Evolutionary conservation across 2,329 filamentous ascomycete genomes (phyloP).

Genomic region (Drechslerella coelobrocha): DNA sequence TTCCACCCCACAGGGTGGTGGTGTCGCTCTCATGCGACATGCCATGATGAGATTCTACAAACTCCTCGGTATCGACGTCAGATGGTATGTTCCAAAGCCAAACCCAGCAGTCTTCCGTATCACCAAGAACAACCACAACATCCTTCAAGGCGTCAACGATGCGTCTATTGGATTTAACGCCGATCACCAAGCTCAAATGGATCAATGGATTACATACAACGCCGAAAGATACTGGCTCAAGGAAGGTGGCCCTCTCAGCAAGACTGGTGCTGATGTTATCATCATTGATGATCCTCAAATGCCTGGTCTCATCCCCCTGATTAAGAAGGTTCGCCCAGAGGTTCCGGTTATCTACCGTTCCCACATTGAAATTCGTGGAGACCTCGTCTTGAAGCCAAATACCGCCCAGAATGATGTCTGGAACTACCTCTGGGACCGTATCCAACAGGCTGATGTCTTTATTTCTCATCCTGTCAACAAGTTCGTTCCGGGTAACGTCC

Average conservation of each 20-base stretch:
- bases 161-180: conserved; percentile 69
- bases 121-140: conserved; percentile 89
- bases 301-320: conserved; percentile 76
- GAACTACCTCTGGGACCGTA: conserved; percentile 75
- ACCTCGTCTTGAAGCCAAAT: conserved; percentile 69
- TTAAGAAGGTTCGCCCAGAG: conserved; percentile 73
- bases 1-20: conserved; percentile 80
- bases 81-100: conserved; percentile 82
- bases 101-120: conserved; percentile 79
- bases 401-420: conserved; percentile 76
- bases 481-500: conserved; percentile 75
- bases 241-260: conserved; percentile 71
- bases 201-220: conserved; percentile 76
- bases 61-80: conserved; percentile 71
- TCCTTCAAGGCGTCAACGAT: conserved; percentile 77
- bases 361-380: conserved; percentile 81
- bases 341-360: conserved; percentile 80
- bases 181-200: conserved; percentile 69
- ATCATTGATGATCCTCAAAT: conserved; percentile 85
- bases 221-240: conserved; percentile 76
- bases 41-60: conserved; percentile 75
- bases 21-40: conserved; percentile 82
- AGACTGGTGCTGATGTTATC: conserved; percentile 77
- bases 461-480: conserved; percentile 79
- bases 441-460: conserved; percentile 76